Conservation (phyloP, 2,329 filamentous ascomycete genomes). For the Trichoderma gracile region DNA sequence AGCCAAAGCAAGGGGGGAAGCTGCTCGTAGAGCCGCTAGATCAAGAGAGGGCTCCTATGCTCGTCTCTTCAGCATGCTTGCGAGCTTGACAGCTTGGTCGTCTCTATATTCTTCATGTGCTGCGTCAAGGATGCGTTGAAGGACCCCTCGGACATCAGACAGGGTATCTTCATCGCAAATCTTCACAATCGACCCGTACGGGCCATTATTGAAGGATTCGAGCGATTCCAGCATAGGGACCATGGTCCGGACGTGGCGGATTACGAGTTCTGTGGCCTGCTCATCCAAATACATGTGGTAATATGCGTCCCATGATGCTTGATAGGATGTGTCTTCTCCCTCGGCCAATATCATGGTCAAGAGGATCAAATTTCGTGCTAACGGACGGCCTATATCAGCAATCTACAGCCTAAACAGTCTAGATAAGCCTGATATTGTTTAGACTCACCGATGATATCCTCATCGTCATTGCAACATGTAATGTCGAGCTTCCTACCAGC, state of each 20-base stretch:
- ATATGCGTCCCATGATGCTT: conserved; percentile 55
- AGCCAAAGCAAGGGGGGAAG: conserved; percentile 40
- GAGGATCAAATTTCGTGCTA: conserved; percentile 58
- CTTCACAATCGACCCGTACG: conserved; percentile 47
- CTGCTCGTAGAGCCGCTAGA: conserved; percentile 40
- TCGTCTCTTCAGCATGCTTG: conserved; percentile 29
- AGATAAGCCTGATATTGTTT: no score
- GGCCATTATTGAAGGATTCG: conserved; percentile 46
- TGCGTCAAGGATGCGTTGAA: conserved; percentile 34
- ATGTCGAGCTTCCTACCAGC: conserved; percentile 50
- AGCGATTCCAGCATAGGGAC: conserved; percentile 41
- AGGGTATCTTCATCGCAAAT: conserved; percentile 54
- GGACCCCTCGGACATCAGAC: conserved; percentile 42
- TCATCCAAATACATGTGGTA: conserved; percentile 53
- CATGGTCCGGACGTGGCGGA: conserved; percentile 48
- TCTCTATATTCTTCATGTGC: conserved; percentile 27
- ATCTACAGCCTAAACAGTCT: not conserved
- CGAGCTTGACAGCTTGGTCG: conserved; percentile 25
- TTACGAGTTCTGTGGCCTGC: conserved; percentile 40
- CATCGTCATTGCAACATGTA: conserved; percentile 57
- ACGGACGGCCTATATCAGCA: not conserved
- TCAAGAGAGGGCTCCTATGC: conserved; percentile 31
- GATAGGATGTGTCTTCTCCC: conserved; percentile 30
- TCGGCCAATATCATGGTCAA: conserved; percentile 53
- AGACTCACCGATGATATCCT: conserved; percentile 50